Evolutionary conservation across 345 rosid species (phyloP).

Genomic region (Eucalyptus albens): DNA sequence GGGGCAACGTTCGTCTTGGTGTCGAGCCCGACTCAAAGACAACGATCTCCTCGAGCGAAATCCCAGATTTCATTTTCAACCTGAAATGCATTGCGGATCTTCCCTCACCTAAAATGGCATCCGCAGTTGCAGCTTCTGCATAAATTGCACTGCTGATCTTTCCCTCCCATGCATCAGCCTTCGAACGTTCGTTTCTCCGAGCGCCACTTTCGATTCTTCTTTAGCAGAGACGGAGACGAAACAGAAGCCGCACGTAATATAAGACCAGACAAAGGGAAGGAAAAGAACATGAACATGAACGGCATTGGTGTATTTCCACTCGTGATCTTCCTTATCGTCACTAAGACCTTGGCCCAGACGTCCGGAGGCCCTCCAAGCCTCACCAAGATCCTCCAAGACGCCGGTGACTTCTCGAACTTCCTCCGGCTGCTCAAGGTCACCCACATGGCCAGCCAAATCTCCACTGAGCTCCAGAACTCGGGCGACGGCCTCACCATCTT

Average conservation of each 20-base stretch:
- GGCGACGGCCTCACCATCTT: conserved; percentile 1
- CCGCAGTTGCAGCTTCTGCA: neutral
- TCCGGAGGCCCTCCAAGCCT: conserved; percentile 6
- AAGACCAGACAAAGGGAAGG: neutral
- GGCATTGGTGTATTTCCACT: neutral
- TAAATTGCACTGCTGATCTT: neutral
- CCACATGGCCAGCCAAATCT: conserved; percentile 7
- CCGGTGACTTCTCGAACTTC: conserved; percentile 33
- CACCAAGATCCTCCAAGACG: conserved; percentile 53
- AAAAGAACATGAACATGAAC: neutral
- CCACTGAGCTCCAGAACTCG: neutral
- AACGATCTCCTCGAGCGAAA: neutral
- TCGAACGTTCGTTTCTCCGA: neutral
- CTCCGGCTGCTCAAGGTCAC: conserved; percentile 46
- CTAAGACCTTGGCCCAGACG: conserved; percentile 9
- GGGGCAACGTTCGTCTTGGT: neutral
- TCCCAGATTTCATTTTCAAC: neutral
- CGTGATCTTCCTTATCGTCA: neutral
- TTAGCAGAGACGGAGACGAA: neutral
- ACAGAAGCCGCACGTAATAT: neutral
- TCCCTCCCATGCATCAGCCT: neutral
- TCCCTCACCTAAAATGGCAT: neutral
- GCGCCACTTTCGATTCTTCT: neutral
- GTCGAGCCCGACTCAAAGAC: neutral
- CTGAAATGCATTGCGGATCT: neutral